Evolutionary conservation across 1,284 basidiomycete genomes (phyloP), one percentile per base, ranked within the genome.

Genomic region (Apiotrichum domesticum): DNA sequence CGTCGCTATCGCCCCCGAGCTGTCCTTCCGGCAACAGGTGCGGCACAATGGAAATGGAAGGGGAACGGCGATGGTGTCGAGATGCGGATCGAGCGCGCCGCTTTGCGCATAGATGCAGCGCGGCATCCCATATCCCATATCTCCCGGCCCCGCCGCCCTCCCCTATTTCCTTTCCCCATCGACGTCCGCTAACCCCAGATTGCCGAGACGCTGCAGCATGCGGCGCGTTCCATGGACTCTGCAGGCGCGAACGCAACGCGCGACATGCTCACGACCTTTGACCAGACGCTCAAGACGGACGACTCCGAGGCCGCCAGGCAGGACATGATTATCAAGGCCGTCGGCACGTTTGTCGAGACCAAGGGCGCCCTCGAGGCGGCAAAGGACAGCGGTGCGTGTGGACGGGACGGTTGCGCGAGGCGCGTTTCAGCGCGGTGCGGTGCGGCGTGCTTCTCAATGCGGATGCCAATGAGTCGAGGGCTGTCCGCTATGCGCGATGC

Each of bases 1-100:
- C 51, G 81, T 93, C 56, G 85, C 89, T 56, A 85, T 93, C 66
- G 90, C 90, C 69, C 84, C 87, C 32, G 90, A 93, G 76, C 87
- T 90, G 57, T 88, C 90, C 1, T 92, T 90, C 69, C 83, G 86
- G 71, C 88, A 91, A 75, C 88, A 90, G 83, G 89, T 89, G 69
- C 62, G 37, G 37, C 13, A 8, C 8, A 39, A 39, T 29, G 29
- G 29, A 29, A 29, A 29, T 29, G 29, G 29, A 39, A 39, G 9
- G 37, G 37, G 6, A 39, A 3, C 9, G 37, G 13, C 37, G 37
- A 39, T 29, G 29, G 29, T 29, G 29, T 29, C 8, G 6, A 39
- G 37, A 8, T 39, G 37, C 37, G 41, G n/a, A 42, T 42, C 41
- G 10, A 9, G 41, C 41, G 41, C 41, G 41, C 13, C 37, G 37